These are phyloP conservation scores for Melampsora americana DNA, from an alignment of 1,284 basidiomycete species.

Conservation along the genomic window DNA sequence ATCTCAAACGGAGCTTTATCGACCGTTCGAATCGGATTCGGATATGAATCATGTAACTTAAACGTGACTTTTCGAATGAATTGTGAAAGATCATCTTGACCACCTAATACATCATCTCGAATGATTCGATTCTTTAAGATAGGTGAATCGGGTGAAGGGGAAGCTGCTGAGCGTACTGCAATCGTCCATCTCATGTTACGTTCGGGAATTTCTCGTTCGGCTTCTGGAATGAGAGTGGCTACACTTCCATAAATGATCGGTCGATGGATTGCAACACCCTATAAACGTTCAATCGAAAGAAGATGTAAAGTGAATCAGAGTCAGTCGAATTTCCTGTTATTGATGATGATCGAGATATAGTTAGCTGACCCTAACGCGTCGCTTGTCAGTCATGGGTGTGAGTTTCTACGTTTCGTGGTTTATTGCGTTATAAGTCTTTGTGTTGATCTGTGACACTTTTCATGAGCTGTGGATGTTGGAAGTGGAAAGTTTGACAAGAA, in stretches of 20 bases:
- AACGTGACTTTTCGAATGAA: conserved; percentile 92
- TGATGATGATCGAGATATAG: not conserved
- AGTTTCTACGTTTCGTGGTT: too few relatives aligned
- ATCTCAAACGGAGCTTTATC: conserved; percentile 93
- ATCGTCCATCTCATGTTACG: conserved; percentile 98
- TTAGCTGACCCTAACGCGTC: conserved; percentile 22
- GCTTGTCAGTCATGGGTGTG: conserved; percentile 28
- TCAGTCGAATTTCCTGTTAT: too few relatives aligned
- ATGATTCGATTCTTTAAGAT: conserved; percentile 55
- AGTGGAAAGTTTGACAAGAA: too few relatives aligned
- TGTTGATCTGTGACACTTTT: too few relatives aligned
- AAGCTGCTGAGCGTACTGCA: conserved; percentile 68
- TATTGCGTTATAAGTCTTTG: too few relatives aligned
- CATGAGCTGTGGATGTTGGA: too few relatives aligned
- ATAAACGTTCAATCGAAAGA: not conserved
- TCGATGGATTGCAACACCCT: conserved; percentile 85
- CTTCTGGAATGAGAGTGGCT: conserved; percentile 73
- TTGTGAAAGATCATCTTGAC: conserved; percentile 78
- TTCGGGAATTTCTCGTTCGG: conserved; percentile 66
- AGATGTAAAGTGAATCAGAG: not conserved
- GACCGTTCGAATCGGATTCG: conserved; percentile 79
- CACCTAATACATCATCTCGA: conserved; percentile 58
- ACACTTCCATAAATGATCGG: conserved; percentile 95
- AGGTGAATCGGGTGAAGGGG: conserved; percentile 55
- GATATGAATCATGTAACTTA: conserved; percentile 95